Evolutionary conservation across 1,139 yeast species (phyloP), one percentile per base, ranked within the genome.

Genomic region (Geotrichum cucujoidarum): DNA sequence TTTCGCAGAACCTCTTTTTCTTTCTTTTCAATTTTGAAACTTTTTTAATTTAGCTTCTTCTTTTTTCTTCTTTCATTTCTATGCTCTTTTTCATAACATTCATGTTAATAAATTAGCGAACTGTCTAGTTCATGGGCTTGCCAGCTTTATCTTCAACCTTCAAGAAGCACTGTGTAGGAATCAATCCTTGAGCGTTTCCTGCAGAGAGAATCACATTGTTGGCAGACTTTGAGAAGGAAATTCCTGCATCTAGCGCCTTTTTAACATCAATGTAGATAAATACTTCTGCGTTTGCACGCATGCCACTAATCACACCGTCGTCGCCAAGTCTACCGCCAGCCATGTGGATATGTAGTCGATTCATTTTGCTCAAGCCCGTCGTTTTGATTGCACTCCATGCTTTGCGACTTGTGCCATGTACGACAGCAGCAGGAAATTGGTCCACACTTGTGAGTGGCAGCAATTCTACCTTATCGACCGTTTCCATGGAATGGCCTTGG

Each of bases 321-420:
- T 60, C 63, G 2, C 68, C 68, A 63, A 60, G 55, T 40, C 42
- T 47, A 4, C 80, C 80, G 1, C 71, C 57, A 0, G 90, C 81
- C 60, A 92, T 73, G 65, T 92, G 98, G 20, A 92, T 80, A 64
- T 92, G 98, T 56, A 83, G 83, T 57, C 98, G 69, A 29, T 64
- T 68, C 96, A 89, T 87, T 48, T 67, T 70, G 22, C 75, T 74
- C 27, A 92, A 68, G 0, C 94, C 94, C 0, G 79, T 80, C 10
- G 73, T 57, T 31, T 65, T 52, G 20, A 74, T 53, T 10, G 60
- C 51, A 1, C 68, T 60, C 57, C 84, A 67, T 20, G 77, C 79
- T 4, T 65, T 62, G n/a, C 50, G 51, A 53, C 73, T 79, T 0
- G 98, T 92, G 5, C 98, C 98, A 63, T 94, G 98, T 32, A 86